Evolutionary conservation across 2,329 filamentous ascomycete species (phyloP), one percentile per base, ranked within the genome.

Genomic region (Penicillium polonicum): DNA sequence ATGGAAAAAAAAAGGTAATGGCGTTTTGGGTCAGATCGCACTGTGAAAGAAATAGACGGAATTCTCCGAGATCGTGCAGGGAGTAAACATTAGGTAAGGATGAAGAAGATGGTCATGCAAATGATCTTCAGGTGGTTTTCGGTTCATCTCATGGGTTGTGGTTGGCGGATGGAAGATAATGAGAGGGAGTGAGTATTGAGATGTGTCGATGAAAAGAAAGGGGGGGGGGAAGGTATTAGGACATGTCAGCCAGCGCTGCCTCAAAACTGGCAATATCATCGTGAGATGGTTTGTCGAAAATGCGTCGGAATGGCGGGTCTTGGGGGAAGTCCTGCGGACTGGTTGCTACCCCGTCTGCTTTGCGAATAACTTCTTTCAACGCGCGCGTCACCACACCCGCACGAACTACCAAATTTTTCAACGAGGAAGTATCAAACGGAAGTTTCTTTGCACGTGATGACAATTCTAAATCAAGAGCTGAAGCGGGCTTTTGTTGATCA

Each of bases 341-440:
- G 39, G 65, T 49, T 21, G 71, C 67, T 15, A 80, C 78, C n/a
- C 76, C 76, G 61, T 81, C 79, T 42, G 78, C 79, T 67, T 76
- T 79, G 58, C 79, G 77, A 44, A 81, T 74, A 48, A 79, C 75
- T 58, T 81, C 79, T 61, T 81, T 81, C 52, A 81, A 63, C 13
- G 79, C 76, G 46, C 79, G 72, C 19, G 78, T 81, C 43, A 81
- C 77, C 31, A 79, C 78, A 19, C 79, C 78, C 17, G 79, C 79
- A 42, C 79, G 76, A 29, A 76, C 68, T 27, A 88, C 85, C 55
- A 88, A 83, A 66, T 86, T 83, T 62, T 81, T 80, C 15, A 88
- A 77, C 43, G 85, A 87, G 27, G 83, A 83, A 2, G 85, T 88
- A 66, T 88, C 85, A 67, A 88, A 88, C 0, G 84, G 83, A n/a